Conservation (phyloP, 768 basidiomycete species). For the Rhodotorula babjevae region DNA sequence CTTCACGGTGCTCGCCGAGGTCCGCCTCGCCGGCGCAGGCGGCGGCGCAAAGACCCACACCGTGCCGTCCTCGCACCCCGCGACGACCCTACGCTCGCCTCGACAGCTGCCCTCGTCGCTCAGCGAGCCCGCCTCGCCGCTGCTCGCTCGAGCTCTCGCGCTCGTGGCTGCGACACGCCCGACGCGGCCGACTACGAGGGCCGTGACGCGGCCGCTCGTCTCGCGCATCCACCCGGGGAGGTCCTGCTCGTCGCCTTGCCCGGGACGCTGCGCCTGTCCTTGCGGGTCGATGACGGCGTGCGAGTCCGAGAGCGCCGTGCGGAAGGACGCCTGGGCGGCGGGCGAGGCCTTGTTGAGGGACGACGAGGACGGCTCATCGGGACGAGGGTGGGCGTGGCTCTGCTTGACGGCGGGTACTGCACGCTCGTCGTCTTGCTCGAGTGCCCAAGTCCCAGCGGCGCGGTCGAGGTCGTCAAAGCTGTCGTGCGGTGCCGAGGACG, state of each 20-base stretch:
- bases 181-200: neutral
- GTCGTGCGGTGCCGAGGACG: neutral
- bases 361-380: no score
- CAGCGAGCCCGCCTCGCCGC: no score
- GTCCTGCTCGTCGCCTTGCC: neutral
- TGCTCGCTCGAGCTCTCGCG: neutral
- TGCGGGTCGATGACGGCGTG: neutral
- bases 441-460: neutral
- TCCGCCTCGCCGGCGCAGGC: no score
- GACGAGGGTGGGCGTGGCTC: no score
- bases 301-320: neutral
- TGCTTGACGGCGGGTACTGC: neutral
- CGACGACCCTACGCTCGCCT: neutral
- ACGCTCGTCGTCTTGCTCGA: neutral
- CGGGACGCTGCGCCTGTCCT: neutral
- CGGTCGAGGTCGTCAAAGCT: conserved; percentile 5
- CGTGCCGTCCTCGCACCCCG: conserved; percentile 34
- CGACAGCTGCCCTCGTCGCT: neutral
- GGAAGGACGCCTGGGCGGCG: neutral
- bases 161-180: neutral
- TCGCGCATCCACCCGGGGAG: conserved; percentile 15
- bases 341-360: no score
- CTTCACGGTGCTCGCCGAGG: no score
- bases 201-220: conserved; percentile 19
- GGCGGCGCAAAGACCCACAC: conserved; percentile 31